Percentiles rank a stretch among this genome's conserved stretches.
These are phyloP conservation scores for Carex scoparia DNA, from an alignment of 176 grass and related monocot species.

Conservation along the genomic window DNA sequence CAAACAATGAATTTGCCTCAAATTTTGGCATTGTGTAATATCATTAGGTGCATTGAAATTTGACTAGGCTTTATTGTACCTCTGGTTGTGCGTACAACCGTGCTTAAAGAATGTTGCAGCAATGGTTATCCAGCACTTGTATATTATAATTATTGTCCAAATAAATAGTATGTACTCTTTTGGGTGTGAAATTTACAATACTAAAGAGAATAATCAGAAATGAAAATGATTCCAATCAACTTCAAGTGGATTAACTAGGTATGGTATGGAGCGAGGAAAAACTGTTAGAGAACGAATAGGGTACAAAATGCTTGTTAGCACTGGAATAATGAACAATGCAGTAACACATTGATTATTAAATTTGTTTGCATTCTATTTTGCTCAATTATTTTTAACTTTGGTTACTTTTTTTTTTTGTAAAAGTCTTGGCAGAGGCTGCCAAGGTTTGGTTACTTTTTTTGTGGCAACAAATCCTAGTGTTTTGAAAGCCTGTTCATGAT, in stretches of 20 bases:
- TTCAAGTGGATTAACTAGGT: not conserved
- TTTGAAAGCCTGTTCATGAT: not conserved
- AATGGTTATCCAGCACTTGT: not conserved
- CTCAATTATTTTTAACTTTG: too few species aligned
- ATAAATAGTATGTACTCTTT: not conserved
- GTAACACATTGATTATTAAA: too few species aligned
- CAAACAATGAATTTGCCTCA: constrained; percentile 12
- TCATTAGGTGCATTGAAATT: not conserved
- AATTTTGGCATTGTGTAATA: not conserved
- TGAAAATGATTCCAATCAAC: not conserved
- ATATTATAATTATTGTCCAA: not conserved
- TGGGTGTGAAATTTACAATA: not conserved
- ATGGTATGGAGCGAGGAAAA: not conserved
- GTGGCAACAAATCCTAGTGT: not conserved
- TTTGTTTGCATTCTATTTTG: too few species aligned
- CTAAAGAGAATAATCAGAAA: not conserved
- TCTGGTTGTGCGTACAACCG: not conserved
- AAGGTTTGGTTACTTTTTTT: too few species aligned
- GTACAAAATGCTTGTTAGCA: too few species aligned
- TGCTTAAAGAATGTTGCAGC: not conserved
- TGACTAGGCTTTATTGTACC: not conserved
- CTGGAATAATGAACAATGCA: too few species aligned
- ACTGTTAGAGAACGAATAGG: too few species aligned
- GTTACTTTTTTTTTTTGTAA: too few species aligned
- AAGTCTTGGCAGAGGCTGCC: too few species aligned